A percentile compares a stretch with the other conserved stretches of the same genome.
phyloP scores from a whole-genome alignment of 2,329 filamentous ascomycete genomes.

The Capronia americana region DNA sequence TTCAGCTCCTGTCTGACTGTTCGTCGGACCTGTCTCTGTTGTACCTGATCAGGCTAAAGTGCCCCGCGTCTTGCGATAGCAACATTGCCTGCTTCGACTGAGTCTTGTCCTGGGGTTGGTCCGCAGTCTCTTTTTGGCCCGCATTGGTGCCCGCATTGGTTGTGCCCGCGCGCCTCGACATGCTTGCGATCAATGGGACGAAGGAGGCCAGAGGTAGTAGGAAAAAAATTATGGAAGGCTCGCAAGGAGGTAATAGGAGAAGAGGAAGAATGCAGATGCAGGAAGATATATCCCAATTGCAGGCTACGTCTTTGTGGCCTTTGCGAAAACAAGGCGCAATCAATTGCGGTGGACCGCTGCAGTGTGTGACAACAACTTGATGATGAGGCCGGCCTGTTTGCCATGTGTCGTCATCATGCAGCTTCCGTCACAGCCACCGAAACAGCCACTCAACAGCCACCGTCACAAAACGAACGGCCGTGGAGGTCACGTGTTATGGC shows the following conservation, averaged over 20 bases:
- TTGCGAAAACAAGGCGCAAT: conserved; percentile 1
- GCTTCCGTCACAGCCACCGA: not conserved
- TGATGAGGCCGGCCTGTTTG: not conserved
- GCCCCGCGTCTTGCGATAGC: conserved; percentile 55
- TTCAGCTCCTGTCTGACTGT: not conserved
- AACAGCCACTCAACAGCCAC: not conserved
- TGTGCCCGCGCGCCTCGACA: not conserved
- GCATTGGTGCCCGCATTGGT: conserved; percentile 28
- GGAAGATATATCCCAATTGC: not conserved
- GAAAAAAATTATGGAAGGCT: not conserved
- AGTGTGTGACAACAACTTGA: not conserved
- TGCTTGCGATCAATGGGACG: not conserved
- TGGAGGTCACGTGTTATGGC: not conserved
- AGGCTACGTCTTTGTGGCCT: not conserved
- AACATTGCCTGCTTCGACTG: conserved; percentile 59
- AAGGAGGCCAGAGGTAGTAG: not conserved
- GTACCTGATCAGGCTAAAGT: conserved; percentile 59
- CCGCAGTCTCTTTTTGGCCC: conserved; percentile 29
- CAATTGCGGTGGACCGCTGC: not conserved
- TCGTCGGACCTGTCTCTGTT: not conserved
- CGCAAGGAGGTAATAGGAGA: not conserved
- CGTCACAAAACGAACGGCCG: not conserved
- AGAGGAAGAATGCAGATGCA: not conserved
- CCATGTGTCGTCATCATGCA: not conserved
- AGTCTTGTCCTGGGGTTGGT: conserved; percentile 42